Evolutionary conservation across 805 yeast species (phyloP), one percentile per base, ranked within the genome.

Genomic region (Lipomyces mesembrius): DNA sequence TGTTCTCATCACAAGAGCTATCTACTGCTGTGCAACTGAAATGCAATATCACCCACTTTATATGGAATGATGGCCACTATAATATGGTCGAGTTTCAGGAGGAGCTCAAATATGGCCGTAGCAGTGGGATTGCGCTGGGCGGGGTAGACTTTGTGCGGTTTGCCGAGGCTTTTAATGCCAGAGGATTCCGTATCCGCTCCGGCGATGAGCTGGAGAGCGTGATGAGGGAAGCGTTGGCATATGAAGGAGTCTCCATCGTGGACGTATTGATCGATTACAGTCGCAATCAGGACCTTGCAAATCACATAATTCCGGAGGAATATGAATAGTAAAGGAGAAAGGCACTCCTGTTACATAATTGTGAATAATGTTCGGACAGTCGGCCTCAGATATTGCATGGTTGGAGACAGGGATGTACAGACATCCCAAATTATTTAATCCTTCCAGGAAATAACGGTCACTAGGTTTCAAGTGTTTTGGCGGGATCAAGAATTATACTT

Each of bases 21-120:
- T 43, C 49, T 12, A 43, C 49, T 43, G 49, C 49, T 43, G 49
- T 43, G 22, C 49, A 43, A n/a, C 49, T 17, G 20, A 43, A 43
- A 43, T 43, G 49, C 49, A 43, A 43, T 43, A 43, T 43, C 49
- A 43, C 49, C 20, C 49, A 43, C 49, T 43, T 43, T 43, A 43
- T 43, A n/a, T 43, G 49, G 49, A 43, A 43, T 43, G 49, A 43
- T 7, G 49, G 49, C 14, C 49, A 43, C 22, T 43, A 43, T n/a
- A 43, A 43, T 43, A 43, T 43, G 49, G 49, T 43, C 22, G 49
- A 43, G 22, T 43, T 43, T n/a, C 49, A 43, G 22, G 49, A 43
- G 22, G 49, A 43, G 22, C 49, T 43, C 49, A 43, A 43, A 43
- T 43, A 43, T n/a, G 49, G 49, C 22, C 49, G 49, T 11, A 43